Base-by-base conservation (phyloP, 495 filamentous ascomycete species). In the Patellaria atrata region DNA sequence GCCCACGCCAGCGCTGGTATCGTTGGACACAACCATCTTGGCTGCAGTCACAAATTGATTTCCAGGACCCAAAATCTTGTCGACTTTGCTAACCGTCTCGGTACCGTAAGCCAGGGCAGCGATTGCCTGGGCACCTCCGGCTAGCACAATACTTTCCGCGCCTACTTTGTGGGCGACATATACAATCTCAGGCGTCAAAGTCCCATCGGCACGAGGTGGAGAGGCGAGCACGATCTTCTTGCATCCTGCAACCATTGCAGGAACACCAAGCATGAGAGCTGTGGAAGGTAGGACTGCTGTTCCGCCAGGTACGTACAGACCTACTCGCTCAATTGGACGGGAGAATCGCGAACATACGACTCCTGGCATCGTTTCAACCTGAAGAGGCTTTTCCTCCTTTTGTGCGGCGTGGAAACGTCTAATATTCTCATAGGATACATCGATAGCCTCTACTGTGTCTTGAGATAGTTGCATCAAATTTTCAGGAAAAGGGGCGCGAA, bases 31-130 rank as follows among this genome's bases (percentile, higher is more conserved):
- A 38, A 80, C 60, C 89, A 97, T 97, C 72, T 97, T 97, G 31
- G 81, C 89, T 0, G 91, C 89, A 0, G 89, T 97, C 18, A 97
- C 91, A 51, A 96, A 97, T 58, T 97, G 89, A 59, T 97, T 97
- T 24, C 89, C 89, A 2, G 89, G 89, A 1, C 89, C 89, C 3
- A 97, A 71, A 48, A 97, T 94, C 74, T 97, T 97, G 67, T 97
- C 89, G 12, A 96, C 91, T 62, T 97, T 97, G 52, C 61, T 82
- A 38, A 96, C 71, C 50, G 64, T 76, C 51, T 81, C 73, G 6
- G 82, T 91, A 17, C 82, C 82, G 47, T 89, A 79, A 11, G 82
- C 82, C 67, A 89, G 75, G 12, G 81, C 80, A 13, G 82, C 79
- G 15, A 97, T 77, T n/a, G 89, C 89, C 61, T 97, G 89, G 0